These are phyloP conservation scores for Malassezia obtusa DNA, from an alignment of 1,284 basidiomycete species.

Conservation along the genomic window DNA sequence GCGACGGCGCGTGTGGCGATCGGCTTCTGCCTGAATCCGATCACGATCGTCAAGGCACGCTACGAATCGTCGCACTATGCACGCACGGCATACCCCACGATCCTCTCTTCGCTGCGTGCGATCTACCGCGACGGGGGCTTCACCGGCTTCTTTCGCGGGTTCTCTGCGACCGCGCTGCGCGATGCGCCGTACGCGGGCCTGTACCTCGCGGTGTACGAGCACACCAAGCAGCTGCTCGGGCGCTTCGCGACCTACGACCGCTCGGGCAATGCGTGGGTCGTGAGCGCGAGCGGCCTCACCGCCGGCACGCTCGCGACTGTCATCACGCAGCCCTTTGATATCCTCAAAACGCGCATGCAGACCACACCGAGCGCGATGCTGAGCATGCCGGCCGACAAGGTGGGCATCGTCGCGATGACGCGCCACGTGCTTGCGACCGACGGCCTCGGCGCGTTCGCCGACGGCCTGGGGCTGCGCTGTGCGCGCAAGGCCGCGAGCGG, in stretches of 20 bases:
- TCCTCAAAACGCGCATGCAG: constrained; percentile 46
- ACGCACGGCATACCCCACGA: constrained; percentile 27
- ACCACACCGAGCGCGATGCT: constrained; percentile 24
- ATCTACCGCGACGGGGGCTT: constrained; percentile 63
- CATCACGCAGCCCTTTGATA: constrained; percentile 46
- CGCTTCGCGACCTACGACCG: constrained; percentile 4
- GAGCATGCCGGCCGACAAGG: constrained; percentile 6
- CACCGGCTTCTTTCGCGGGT: constrained; percentile 74
- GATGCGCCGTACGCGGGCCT: constrained; percentile 94
- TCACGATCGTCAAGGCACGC: constrained; percentile 86
- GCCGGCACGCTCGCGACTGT: constrained; percentile 42
- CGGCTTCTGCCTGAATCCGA: constrained; percentile 80
- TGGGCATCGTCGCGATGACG: constrained; percentile 19
- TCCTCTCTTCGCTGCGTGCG: constrained; percentile 28
- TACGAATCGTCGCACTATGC: constrained; percentile 58
- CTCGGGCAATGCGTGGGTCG: constrained; percentile 33
- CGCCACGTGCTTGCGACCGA: constrained; percentile 23
- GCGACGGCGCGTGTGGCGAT: constrained; percentile 74
- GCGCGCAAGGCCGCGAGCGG: constrained; percentile 41
- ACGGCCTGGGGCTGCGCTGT: constrained; percentile 41
- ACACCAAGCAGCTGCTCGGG: constrained; percentile 27
- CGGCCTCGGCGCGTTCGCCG: constrained; percentile 28
- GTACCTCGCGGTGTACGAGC: constrained; percentile 76
- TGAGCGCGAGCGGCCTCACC: constrained; percentile 25
- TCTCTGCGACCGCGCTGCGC: constrained; percentile 75